Conservation (phyloP, 1,284 basidiomycete species). For the Laetiporus sulphureus region DNA sequence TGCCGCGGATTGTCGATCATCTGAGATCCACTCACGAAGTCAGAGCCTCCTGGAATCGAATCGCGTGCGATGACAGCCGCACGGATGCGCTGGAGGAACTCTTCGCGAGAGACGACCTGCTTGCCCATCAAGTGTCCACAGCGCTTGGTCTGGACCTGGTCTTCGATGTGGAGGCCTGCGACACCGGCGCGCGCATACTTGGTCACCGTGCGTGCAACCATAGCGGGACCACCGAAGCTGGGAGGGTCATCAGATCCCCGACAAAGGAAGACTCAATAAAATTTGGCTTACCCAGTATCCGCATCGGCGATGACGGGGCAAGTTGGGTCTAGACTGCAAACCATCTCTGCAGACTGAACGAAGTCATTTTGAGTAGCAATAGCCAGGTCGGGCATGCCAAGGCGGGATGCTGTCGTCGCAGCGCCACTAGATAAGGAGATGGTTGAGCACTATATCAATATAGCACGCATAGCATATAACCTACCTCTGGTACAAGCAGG, state of each 20-base stretch:
- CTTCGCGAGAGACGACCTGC: constrained; percentile 71
- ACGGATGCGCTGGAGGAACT: constrained; percentile 70
- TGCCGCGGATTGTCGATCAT: constrained; percentile 26
- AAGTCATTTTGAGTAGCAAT: constrained; percentile 81
- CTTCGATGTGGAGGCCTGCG: constrained; percentile 76
- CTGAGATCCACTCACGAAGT: constrained; percentile 58
- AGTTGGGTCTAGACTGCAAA: constrained; percentile 56
- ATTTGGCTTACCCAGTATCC: constrained; percentile 60
- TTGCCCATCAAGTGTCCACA: constrained; percentile 80
- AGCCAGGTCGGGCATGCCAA: constrained; percentile 74
- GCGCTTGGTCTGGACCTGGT: constrained; percentile 79
- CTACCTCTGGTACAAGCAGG: constrained; percentile 65
- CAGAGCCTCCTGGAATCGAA: constrained; percentile 62
- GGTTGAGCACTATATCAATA: too few species aligned
- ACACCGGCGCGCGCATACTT: constrained; percentile 69
- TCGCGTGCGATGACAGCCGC: constrained; percentile 72
- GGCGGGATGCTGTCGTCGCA: constrained; percentile 69
- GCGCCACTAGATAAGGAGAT: constrained; percentile 47
- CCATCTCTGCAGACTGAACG: constrained; percentile 59
- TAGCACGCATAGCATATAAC: too few species aligned
- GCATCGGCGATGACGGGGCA: constrained; percentile 77
- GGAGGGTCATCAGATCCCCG: neutral
- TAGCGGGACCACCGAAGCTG: constrained; percentile 72
- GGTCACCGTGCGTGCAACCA: constrained; percentile 70
- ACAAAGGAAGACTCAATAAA: too few species aligned